These are phyloP conservation scores for Carex pumila DNA, from an alignment of 176 grass and related monocot genomes.

Conservation along the genomic window DNA sequence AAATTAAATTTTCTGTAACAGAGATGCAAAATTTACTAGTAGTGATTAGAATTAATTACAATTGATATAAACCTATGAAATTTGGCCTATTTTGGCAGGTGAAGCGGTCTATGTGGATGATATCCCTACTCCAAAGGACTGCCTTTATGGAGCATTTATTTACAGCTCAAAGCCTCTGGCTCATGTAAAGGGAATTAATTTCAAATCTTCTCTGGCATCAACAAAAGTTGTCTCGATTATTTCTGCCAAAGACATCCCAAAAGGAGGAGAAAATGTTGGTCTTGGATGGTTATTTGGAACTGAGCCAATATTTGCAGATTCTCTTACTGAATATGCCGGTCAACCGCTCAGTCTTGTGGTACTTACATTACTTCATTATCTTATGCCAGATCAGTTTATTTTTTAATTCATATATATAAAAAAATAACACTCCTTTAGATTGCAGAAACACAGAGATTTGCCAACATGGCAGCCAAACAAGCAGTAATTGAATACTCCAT, in stretches of 20 bases:
- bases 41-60: too few species aligned
- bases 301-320: conserved; percentile 60
- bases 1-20: not conserved
- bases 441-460: conserved; percentile 71
- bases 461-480: conserved; percentile 63
- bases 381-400: not conserved
- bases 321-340: conserved; percentile 54
- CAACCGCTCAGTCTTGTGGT: conserved; percentile 74
- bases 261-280: conserved; percentile 64
- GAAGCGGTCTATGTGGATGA: conserved; percentile 90
- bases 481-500: conserved; percentile 46
- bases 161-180: conserved; percentile 64
- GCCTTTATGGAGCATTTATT: conserved; percentile 70
- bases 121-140: conserved; percentile 60
- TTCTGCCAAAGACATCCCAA: conserved; percentile 64
- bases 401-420: not conserved
- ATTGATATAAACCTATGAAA: not conserved
- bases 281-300: conserved; percentile 31
- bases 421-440: conserved; percentile 20
- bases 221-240: conserved; percentile 45
- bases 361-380: conserved; percentile 4
- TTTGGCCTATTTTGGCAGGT: conserved; percentile 24
- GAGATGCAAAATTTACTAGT: not conserved
- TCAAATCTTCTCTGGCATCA: conserved; percentile 55
- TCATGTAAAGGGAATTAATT: conserved; percentile 49